These are phyloP conservation scores for Stemphylium vesicarium DNA, from an alignment of 2,329 filamentous ascomycete genomes.

Conservation along the genomic window DNA sequence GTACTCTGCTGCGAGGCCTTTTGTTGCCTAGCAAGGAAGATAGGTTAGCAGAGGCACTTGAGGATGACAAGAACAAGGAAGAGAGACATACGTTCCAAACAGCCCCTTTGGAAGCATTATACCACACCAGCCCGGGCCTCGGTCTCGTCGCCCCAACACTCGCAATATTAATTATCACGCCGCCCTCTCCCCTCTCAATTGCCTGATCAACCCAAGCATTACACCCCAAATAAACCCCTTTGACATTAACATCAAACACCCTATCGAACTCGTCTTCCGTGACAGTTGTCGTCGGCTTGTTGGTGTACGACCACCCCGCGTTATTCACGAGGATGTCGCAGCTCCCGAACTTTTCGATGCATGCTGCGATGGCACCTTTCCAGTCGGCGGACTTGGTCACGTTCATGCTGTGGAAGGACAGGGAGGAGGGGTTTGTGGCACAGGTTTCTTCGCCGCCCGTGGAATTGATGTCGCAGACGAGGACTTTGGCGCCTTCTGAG, in stretches of 20 bases:
- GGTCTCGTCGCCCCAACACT: conserved; percentile 69
- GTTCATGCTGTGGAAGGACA: conserved; percentile 53
- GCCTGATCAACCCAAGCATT: conserved; percentile 67
- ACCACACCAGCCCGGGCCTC: conserved; percentile 70
- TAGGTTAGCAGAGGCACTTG: conserved; percentile 23
- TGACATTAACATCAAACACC: conserved; percentile 73
- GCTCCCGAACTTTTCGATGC: conserved; percentile 59
- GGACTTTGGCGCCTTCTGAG: conserved; percentile 65
- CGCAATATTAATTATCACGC: conserved; percentile 69
- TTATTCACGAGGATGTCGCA: conserved; percentile 69
- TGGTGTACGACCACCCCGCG: conserved; percentile 63
- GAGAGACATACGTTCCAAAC: conserved; percentile 60
- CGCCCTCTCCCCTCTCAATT: conserved; percentile 62
- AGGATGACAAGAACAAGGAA: too few species aligned
- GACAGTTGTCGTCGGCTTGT: conserved; percentile 65
- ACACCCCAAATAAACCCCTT: conserved; percentile 67
- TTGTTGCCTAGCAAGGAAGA: conserved; percentile 55
- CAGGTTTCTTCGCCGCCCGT: conserved; percentile 59
- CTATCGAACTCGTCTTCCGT: conserved; percentile 71
- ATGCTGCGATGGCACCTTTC: conserved; percentile 60
- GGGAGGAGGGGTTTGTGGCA: conserved; percentile 46
- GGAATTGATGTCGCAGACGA: conserved; percentile 67
- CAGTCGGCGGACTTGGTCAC: conserved; percentile 62
- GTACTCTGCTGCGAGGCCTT: conserved; percentile 75
- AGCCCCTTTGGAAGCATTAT: conserved; percentile 72